These are phyloP conservation scores for Talaromyces sp. DNA, from an alignment of 2,329 filamentous ascomycete species.

Conservation along the genomic window DNA sequence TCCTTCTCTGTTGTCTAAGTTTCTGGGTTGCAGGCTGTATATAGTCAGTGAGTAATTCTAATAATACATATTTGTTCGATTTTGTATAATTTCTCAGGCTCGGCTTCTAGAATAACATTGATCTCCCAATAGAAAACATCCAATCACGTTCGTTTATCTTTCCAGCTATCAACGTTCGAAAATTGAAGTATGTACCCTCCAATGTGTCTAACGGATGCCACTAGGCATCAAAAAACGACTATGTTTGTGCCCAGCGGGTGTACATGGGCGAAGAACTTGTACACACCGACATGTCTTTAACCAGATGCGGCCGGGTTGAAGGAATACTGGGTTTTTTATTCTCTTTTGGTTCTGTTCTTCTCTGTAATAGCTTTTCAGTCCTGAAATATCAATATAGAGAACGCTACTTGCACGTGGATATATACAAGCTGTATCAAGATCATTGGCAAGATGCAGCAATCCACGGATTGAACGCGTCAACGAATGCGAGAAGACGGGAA, in stretches of 20 bases:
- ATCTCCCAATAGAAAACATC: no score
- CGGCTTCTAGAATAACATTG: no score
- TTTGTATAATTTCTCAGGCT: not conserved
- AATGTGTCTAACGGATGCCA: no score
- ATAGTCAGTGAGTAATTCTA: not conserved
- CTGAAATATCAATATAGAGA: not conserved
- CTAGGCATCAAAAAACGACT: no score
- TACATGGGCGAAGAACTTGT: not conserved
- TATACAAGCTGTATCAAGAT: not conserved
- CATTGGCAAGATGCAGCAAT: not conserved
- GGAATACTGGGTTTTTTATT: not conserved
- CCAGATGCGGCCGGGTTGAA: not conserved
- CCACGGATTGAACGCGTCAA: no score
- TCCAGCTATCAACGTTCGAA: no score
- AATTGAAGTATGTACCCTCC: no score
- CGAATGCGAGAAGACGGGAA: conserved; percentile 3
- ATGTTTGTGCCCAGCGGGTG: no score
- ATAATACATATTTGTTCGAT: not conserved
- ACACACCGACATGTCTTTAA: not conserved
- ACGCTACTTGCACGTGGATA: not conserved
- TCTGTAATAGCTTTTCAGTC: not conserved
- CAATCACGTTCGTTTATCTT: no score
- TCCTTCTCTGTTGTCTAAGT: not conserved
- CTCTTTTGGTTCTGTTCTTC: not conserved
- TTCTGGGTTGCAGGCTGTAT: not conserved